Evolutionary conservation across 75 land plant species (phyloP), one percentile per base, ranked within the genome.

Genomic region (Cupressus sempervirens): DNA sequence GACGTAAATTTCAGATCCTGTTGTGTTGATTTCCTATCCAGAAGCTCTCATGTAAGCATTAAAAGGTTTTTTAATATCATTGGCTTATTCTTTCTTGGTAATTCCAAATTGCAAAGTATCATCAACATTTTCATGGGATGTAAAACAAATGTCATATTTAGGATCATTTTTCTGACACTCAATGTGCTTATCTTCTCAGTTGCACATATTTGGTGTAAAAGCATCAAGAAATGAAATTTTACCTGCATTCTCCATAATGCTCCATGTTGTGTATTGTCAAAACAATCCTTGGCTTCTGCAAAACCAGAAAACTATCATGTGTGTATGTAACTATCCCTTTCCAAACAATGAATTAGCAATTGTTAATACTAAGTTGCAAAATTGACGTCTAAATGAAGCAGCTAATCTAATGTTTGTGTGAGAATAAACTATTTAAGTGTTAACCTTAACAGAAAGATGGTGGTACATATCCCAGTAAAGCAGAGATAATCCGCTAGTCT

Each of bases 391-490:
- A 65, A 54, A 34, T 48, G 62, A 16, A 48, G 20, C 67, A 13
- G 52, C 26, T 29, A 54, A 43, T 56, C 53, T 58, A 41, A 26
- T 70, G 5, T 62, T 12, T 45, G 16, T 23, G 26, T 35, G 43
- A 38, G 81, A 80, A 5, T 20, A 30, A 43, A 88, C 56, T 35
- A 81, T 72, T 3, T 43, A 62, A 30, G 38, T 32, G 9, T 26
- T 32, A 83, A 93, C 95, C 92, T 92, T 92, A 26, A 93, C 75
- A 77, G 95, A 92, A 65, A 93, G 92, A 36, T 88, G 72, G 70
- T 93, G 93, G 77, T 93, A 93, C 88, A 93, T 92, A 88, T 93
- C 95, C 95, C 95, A 93, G 86, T 92, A 93, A 26, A 93, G 91
- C 75, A 93, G 86, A 65, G 95, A 84, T 67, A 93, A 79, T 72